A percentile compares a stretch with the other conserved stretches of the same genome.
Conservation (phyloP, 805 yeast genomes). For the Saitoella complicata region DNA sequence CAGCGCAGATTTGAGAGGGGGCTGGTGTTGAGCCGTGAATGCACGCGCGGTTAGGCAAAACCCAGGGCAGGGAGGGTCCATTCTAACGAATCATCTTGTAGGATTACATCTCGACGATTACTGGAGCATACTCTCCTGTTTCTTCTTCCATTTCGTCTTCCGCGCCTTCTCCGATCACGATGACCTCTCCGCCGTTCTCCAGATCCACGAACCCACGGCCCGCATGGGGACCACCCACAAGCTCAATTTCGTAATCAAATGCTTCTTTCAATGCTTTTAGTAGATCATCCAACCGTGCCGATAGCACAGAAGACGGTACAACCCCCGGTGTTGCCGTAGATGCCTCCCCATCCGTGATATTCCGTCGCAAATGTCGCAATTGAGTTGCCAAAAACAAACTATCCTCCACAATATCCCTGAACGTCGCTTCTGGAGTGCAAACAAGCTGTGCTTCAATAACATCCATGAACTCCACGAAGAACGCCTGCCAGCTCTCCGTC, state of each 20-base stretch:
- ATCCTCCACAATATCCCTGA: constrained; percentile 22
- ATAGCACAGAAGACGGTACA: not conserved
- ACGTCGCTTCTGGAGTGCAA: constrained; percentile 29
- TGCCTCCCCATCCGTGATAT: not conserved
- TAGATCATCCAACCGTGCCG: not conserved
- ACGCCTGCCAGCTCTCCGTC: constrained; percentile 8
- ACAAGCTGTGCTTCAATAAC: constrained; percentile 23
- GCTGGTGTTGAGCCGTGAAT: too few relatives aligned
- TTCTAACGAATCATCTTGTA: too few relatives aligned
- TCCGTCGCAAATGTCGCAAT: constrained; percentile 8
- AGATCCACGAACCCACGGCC: not conserved
- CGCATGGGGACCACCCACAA: not conserved
- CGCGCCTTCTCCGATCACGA: constrained; percentile 1
- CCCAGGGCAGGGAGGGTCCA: too few relatives aligned
- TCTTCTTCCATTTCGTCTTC: constrained; percentile 13
- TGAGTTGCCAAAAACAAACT: constrained; percentile 11
- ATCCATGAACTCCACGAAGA: constrained; percentile 22
- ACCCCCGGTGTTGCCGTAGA: not conserved
- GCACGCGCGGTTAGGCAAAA: too few relatives aligned
- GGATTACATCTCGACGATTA: constrained; percentile 11
- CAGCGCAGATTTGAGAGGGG: too few relatives aligned
- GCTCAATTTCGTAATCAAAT: constrained; percentile 4
- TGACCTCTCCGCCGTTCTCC: not conserved
- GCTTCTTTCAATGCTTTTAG: not conserved
- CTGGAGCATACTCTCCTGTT: constrained; percentile 15